Base-by-base conservation (phyloP, 768 basidiomycete species). In the Cystobasidium tubakii region DNA sequence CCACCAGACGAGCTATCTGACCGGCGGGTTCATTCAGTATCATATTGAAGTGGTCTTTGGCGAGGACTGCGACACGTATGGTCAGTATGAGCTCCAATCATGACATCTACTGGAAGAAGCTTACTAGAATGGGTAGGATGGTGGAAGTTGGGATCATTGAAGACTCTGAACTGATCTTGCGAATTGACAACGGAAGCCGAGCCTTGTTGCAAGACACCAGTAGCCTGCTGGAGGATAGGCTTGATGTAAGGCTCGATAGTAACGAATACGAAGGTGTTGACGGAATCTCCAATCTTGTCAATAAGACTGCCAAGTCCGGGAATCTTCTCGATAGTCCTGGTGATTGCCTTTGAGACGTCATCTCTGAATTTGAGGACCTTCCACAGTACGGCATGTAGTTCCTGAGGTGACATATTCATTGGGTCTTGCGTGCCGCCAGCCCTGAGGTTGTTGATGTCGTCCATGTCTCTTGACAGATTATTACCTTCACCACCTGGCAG, bases 191-290 rank as follows among this genome's bases (percentile, higher is more conserved):
- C 90, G 77, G 90, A 87, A 23, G 86, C 86, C 0, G 89, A 89
- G 6, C 88, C 88, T 43, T 83, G 81, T 54, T 84, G 82, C 36
- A 93, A 83, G 2, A 86, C 87, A 12, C 80, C 75, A 0, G 88
- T 92, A 0, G 91, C 89, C 1, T 86, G 84, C 79, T 88, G 85
- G 76, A 93, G 10, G 62, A 33, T 54, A 1, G 91, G 91, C 81
- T 88, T 91, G 75, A 95, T 80, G 84, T 89, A 89, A 0, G 90
- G 90, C 87, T 90, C 92, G 42, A 95, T 82, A 1, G 90, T 91
- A 0, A 88, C 90, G 79, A 90, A 89, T 1, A 92, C 87, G 78
- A 92, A 92, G 1, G 44, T 54, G 13, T 27, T 50, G 12, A 90
- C 88, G 1, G 86, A 85, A 76, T 91, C 89, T 78, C 84, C 86